Conservation (phyloP, 2,329 filamentous ascomycete genomes). For the Clonostachys solani region DNA sequence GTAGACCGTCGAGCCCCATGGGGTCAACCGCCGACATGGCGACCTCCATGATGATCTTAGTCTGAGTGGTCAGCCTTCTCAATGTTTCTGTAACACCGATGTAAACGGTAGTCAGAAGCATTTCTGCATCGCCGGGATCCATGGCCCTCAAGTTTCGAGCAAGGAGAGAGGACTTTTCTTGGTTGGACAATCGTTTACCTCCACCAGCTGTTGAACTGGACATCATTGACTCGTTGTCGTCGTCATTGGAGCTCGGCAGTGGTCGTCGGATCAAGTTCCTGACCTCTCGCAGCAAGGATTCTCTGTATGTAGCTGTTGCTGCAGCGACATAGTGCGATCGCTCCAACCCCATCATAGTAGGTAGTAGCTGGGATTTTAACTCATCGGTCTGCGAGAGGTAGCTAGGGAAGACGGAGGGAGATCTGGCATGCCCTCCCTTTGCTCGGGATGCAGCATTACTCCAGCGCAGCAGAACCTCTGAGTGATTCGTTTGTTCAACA, state of each 20-base stretch:
- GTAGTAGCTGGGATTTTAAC: slow-evolving; percentile 65
- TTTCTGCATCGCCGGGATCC: slow-evolving; percentile 79
- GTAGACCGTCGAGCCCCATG: slow-evolving; percentile 29
- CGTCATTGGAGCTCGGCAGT: slow-evolving; percentile 88
- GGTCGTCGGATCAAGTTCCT: slow-evolving; percentile 79
- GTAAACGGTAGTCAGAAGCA: slow-evolving; percentile 78
- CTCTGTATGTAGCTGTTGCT: slow-evolving; percentile 81
- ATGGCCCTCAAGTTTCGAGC: slow-evolving; percentile 84
- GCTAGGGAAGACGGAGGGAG: slow-evolving; percentile 66
- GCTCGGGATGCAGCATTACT: slow-evolving; percentile 70
- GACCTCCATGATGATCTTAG: slow-evolving; percentile 92
- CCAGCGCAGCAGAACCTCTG: slow-evolving; percentile 81
- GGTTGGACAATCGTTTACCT: slow-evolving; percentile 66
- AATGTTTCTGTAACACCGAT: slow-evolving; percentile 84
- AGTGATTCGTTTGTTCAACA: slow-evolving; percentile 63
- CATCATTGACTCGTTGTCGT: slow-evolving; percentile 87
- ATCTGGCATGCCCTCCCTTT: slow-evolving; percentile 62
- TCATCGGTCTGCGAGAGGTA: slow-evolving; percentile 72
- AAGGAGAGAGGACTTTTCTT: slow-evolving; percentile 85
- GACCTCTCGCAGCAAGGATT: slow-evolving; percentile 80
- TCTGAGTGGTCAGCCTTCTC: slow-evolving; percentile 79
- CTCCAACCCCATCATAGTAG: slow-evolving; percentile 74
- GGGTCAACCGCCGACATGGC: slow-evolving; percentile 66
- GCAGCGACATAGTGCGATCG: slow-evolving; percentile 74
- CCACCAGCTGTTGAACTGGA: slow-evolving; percentile 74